Evolutionary conservation across 1,284 basidiomycete genomes (phyloP).

Genomic region (Takashimella koratensis): DNA sequence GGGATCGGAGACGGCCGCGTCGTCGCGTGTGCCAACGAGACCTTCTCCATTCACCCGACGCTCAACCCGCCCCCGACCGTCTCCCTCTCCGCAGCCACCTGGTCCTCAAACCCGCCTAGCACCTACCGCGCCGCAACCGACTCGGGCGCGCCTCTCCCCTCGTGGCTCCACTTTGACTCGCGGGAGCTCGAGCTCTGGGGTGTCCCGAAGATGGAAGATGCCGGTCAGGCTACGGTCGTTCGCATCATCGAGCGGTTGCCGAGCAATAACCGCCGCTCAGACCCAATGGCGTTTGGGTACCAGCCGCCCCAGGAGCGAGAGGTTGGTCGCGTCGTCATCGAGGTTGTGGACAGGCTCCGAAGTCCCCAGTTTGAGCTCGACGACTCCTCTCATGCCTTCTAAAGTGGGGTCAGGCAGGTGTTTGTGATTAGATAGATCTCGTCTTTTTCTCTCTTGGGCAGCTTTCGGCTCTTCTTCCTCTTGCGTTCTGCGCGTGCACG

Average conservation of each 20-base stretch:
- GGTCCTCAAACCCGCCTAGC: constrained; percentile 42
- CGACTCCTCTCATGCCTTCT: constrained; percentile 32
- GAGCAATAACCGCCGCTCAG: constrained; percentile 33
- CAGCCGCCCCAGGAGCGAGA: constrained; percentile 38
- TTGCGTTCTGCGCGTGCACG: too few relatives aligned
- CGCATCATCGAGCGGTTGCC: constrained; percentile 40
- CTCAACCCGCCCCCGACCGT: constrained; percentile 45
- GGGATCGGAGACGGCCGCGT: constrained; percentile 33
- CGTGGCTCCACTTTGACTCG: constrained; percentile 47
- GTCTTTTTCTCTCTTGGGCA: too few relatives aligned
- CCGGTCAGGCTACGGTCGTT: constrained; percentile 29
- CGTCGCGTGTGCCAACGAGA: constrained; percentile 40
- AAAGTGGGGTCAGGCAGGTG: too few relatives aligned
- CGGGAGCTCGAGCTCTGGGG: constrained; percentile 46
- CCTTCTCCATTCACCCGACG: constrained; percentile 45
- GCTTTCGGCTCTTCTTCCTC: too few relatives aligned
- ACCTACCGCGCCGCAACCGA: constrained; percentile 41
- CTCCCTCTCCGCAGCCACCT: constrained; percentile 42
- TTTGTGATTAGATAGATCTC: too few relatives aligned
- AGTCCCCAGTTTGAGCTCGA: constrained; percentile 38
- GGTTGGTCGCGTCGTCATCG: constrained; percentile 38
- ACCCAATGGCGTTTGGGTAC: constrained; percentile 39
- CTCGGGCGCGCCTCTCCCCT: constrained; percentile 31
- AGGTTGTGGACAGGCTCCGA: constrained; percentile 36
- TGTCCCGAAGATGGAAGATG: constrained; percentile 30